Evolutionary conservation across 129 eudicot species (phyloP).

Genomic region (Glebionis coronaria): DNA sequence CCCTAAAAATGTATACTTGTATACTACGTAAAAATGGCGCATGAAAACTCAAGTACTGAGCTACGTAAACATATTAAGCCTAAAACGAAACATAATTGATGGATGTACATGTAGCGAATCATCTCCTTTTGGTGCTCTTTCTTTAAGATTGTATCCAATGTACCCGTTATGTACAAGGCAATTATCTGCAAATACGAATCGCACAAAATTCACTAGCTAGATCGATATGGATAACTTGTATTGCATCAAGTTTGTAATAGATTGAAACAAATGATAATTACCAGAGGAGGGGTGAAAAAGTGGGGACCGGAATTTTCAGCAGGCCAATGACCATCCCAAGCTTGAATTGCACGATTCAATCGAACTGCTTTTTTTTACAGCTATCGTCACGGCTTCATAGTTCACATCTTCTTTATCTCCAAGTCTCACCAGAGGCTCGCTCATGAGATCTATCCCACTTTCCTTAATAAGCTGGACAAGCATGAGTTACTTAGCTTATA

Average conservation of each 20-base stretch:
- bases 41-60: too few species aligned
- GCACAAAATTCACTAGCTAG: not conserved
- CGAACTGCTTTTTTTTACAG: slow-evolving; percentile 28
- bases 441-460: slow-evolving; percentile 29
- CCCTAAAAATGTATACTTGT: not conserved
- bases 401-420: slow-evolving; percentile 34
- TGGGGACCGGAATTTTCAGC: slow-evolving; percentile 40
- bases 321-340: slow-evolving; percentile 43
- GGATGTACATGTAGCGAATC: slow-evolving; percentile 35
- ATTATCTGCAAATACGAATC: slow-evolving; percentile 22
- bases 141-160: slow-evolving; percentile 21
- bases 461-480: slow-evolving; percentile 17
- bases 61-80: too few species aligned
- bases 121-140: slow-evolving; percentile 36
- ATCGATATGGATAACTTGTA: not conserved
- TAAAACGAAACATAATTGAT: slow-evolving; percentile 27
- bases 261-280: not conserved
- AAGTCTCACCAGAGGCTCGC: slow-evolving; percentile 24
- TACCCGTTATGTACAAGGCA: slow-evolving; percentile 35
- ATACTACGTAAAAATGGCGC: too few species aligned
- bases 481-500: too few species aligned
- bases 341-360: slow-evolving; percentile 34
- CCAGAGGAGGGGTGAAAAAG: slow-evolving; percentile 43
- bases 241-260: not conserved
- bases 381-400: slow-evolving; percentile 27